Percentiles rank a stretch among this genome's conserved stretches.
These are phyloP conservation scores for Leucosporidium scottii DNA, from an alignment of 768 basidiomycete species.

Conservation along the genomic window DNA sequence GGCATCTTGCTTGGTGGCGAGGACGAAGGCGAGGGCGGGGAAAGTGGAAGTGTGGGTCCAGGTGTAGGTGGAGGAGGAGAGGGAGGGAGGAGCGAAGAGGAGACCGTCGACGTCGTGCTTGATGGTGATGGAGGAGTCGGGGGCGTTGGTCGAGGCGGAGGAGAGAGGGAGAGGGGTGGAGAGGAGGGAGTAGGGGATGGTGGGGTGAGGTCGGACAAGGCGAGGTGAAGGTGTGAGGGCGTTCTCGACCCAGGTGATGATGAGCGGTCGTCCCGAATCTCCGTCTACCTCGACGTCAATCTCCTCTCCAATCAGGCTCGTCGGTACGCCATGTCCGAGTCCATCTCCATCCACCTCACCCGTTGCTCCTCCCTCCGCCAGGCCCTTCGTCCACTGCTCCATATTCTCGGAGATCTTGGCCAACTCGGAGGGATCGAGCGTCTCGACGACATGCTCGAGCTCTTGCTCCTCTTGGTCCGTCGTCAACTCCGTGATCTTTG, in stretches of 20 bases:
- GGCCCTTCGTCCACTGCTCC: conserved; percentile 72
- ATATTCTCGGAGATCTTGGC: conserved; percentile 69
- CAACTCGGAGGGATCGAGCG: conserved; percentile 75
- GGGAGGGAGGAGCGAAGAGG: conserved; percentile 46
- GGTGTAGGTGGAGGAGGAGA: conserved; percentile 30
- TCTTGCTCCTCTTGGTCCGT: conserved; percentile 38
- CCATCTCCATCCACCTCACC: conserved; percentile 53
- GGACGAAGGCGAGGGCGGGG: conserved; percentile 83
- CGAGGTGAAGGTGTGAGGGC: conserved; percentile 42
- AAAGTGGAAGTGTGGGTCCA: conserved; percentile 80
- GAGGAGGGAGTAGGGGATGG: conserved; percentile 46
- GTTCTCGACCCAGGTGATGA: conserved; percentile 59
- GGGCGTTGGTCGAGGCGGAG: conserved; percentile 6
- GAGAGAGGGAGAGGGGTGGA: conserved; percentile 58
- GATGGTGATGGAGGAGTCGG: conserved; percentile 50
- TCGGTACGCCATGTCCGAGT: conserved; percentile 48
- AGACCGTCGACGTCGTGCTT: conserved; percentile 70
- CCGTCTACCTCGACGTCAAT: conserved; percentile 83
- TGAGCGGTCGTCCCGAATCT: conserved; percentile 59
- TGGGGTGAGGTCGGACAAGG: conserved; percentile 13
- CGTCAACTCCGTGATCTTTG: conserved; percentile 38
- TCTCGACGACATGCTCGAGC: conserved; percentile 62
- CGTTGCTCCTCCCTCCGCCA: conserved; percentile 50
- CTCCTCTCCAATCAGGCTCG: conserved; percentile 79
- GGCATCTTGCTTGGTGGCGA: conserved; percentile 86